phyloP scores from a whole-genome alignment of 2,329 filamentous ascomycete genomes.

The Trichoderma polysporum region DNA sequence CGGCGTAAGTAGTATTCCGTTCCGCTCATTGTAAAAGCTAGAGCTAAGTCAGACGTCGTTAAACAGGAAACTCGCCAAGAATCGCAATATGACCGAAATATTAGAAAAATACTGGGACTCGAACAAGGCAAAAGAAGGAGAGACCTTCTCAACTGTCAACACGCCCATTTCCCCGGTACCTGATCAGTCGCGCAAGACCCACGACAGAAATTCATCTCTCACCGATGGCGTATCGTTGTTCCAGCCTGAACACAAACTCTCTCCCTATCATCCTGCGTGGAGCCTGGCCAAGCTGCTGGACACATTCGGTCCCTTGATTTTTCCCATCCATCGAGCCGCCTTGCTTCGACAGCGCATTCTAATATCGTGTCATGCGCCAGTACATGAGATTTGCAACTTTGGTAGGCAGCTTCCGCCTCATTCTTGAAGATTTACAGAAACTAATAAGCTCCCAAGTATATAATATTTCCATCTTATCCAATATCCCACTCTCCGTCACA shows the following conservation, averaged over 20 bases:
- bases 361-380: conserved; percentile 81
- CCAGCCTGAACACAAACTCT: conserved; percentile 64
- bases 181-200: conserved; percentile 38
- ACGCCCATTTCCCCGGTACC: conserved; percentile 36
- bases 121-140: conserved; percentile 42
- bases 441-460: conserved; percentile 65
- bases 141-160: conserved; percentile 37
- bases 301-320: conserved; percentile 85
- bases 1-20: conserved; percentile 52
- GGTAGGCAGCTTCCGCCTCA: conserved; percentile 51
- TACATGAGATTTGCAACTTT: conserved; percentile 84
- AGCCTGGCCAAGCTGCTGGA: conserved; percentile 76
- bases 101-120: conserved; percentile 80
- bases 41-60: conserved; percentile 26
- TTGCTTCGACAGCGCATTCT: conserved; percentile 84
- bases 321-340: conserved; percentile 85
- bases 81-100: conserved; percentile 60
- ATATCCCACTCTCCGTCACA: conserved; percentile 72
- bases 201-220: conserved; percentile 57
- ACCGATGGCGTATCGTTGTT: conserved; percentile 62
- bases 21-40: not conserved
- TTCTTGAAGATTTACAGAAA: conserved; percentile 4
- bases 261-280: conserved; percentile 80
- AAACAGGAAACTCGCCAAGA: conserved; percentile 58
- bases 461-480: conserved; percentile 87